Percentiles rank a stretch among this genome's conserved stretches.
Conservation (phyloP, 352 stramenopile genomes). For the Nothophytophthora sp. region DNA sequence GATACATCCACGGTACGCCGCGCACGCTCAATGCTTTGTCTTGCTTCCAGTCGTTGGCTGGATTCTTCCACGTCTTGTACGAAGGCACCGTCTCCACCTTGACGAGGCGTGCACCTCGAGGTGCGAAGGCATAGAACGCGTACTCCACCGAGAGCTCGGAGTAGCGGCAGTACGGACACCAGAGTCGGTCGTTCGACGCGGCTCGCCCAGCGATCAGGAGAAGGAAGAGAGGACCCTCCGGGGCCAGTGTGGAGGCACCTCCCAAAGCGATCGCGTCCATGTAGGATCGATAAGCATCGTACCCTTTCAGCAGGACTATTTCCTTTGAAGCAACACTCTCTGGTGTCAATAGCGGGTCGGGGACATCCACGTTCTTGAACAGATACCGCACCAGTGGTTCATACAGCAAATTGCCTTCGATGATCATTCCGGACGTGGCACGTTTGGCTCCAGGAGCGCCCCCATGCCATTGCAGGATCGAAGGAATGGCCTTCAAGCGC, state of each 20-base stretch:
- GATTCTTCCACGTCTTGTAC: constrained; percentile 74
- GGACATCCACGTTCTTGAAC: constrained; percentile 62
- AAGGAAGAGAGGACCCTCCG: constrained; percentile 52
- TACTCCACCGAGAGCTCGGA: constrained; percentile 69
- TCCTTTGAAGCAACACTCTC: constrained; percentile 49
- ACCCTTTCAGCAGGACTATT: constrained; percentile 44
- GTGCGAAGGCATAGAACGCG: constrained; percentile 72
- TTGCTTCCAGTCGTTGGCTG: constrained; percentile 62
- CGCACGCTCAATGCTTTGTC: constrained; percentile 48
- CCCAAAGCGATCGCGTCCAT: constrained; percentile 38
- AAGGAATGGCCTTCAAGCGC: constrained; percentile 64
- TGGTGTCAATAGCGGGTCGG: constrained; percentile 37
- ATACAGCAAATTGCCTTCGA: constrained; percentile 53
- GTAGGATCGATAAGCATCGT: constrained; percentile 41
- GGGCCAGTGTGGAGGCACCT: constrained; percentile 18
- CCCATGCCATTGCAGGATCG: constrained; percentile 67
- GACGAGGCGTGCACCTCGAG: constrained; percentile 51
- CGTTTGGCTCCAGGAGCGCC: constrained; percentile 35
- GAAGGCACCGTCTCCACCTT: constrained; percentile 53
- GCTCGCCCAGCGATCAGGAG: constrained; percentile 67
- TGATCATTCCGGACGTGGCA: constrained; percentile 61
- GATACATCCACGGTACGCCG: constrained; percentile 66
- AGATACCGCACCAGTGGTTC: constrained; percentile 68
- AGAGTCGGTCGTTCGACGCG: constrained; percentile 63
- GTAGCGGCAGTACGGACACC: constrained; percentile 79